Percentiles rank a stretch among this genome's conserved stretches.
Evolutionary conservation across 805 yeast species (phyloP).

Genomic region (Isabelozyma heimii): DNA sequence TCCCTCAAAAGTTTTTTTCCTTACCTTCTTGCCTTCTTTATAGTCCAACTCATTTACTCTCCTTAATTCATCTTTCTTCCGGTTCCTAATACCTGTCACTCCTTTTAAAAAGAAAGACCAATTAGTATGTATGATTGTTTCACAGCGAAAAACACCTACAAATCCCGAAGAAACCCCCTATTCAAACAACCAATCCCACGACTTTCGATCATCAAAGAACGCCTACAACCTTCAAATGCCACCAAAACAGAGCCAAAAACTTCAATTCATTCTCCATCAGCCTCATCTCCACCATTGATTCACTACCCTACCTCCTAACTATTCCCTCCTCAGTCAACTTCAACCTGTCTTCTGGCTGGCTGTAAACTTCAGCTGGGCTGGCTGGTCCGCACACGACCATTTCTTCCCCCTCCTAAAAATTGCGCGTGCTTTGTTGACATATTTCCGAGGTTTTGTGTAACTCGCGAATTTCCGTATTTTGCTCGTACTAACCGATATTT

Average conservation of each 20-base stretch:
- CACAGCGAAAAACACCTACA: background rate
- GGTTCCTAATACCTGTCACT: background rate
- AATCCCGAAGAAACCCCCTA: no score
- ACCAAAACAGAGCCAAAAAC: no score
- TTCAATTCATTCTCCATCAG: no score
- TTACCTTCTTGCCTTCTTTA: background rate
- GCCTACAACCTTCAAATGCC: no score
- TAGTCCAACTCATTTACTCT: background rate
- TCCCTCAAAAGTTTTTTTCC: background rate
- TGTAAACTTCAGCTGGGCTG: background rate
- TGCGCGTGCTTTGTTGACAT: background rate
- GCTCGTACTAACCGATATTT: background rate
- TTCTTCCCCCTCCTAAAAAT: background rate
- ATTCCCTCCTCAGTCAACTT: background rate
- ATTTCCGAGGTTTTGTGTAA: background rate
- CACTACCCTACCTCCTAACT: background rate
- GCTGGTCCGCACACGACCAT: background rate
- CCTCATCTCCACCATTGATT: background rate
- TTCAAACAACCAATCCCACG: no score
- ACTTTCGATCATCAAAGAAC: no score
- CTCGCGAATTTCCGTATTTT: background rate
- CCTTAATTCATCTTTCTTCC: background rate
- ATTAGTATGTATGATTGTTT: background rate
- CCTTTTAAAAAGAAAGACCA: background rate
- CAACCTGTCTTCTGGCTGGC: background rate